Base-by-base conservation (phyloP, 352 stramenopile genomes). In the Globisporangium recalcitrans region DNA sequence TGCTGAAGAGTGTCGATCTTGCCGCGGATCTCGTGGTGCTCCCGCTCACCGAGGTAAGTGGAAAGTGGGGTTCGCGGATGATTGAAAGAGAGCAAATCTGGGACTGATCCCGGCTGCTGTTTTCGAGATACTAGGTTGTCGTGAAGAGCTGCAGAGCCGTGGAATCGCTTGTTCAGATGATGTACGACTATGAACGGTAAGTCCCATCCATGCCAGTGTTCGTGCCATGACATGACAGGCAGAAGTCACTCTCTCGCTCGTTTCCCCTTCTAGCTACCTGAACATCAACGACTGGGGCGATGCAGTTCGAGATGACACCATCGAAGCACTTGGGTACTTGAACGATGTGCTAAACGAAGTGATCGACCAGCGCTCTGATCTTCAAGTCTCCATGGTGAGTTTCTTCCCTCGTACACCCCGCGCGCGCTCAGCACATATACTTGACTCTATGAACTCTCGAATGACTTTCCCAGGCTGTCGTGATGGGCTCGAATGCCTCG, bases 261-360 rank as follows among this genome's bases (percentile, higher is more conserved):
- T 0, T 42, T 11, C 8, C 27, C 8, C 19, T 8, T 32, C 21
- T 52, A 87, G 78, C 16, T 85, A 83, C 58, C 64, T 93, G 9
- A 89, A 89, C 62, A 93, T 93, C 44, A 80, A 86, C 58, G 80
- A 88, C 52, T 93, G 84, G 84, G 81, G 80, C 6, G 82, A 90
- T 26, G 77, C 74, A 46, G 84, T 93, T 47, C 77, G 81, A 31
- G 78, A 87, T 60, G 84, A 93, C 52, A 87, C 79, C 19, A 91
- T 90, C 44, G 81, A 93, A 70, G 80, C 78, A 2, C 71, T 93
- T 38, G 75, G 75, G 0, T 83, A 76, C 36, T 58, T 93, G 2
- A 90, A 91, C 62, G 71, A 87, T 22, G 81, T 84, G 2, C 55
- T 93, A 40, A 93, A 91, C 44, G 74, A 90, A 65, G 72, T 86